phyloP scores from a whole-genome alignment of 331 rosid species.

The Telfairia occidentalis region DNA sequence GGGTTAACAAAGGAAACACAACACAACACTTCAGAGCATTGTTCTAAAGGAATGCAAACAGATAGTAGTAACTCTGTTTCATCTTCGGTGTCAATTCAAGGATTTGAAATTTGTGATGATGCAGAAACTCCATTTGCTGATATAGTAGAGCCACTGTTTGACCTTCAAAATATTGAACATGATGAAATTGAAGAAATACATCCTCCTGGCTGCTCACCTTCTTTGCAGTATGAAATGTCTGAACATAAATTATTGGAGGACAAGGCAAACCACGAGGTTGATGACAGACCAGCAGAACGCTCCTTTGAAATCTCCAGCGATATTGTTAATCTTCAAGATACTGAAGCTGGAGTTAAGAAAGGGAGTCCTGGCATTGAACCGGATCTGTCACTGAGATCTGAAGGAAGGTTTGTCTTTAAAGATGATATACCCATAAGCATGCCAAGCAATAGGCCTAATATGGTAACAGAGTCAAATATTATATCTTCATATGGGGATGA shows the following conservation, averaged over 20 bases:
- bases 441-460: constrained; percentile 22
- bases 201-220: constrained; percentile 22
- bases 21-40: constrained; percentile 34
- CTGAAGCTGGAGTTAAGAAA: constrained; percentile 23
- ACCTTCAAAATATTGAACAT: constrained; percentile 20
- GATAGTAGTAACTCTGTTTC: constrained; percentile 63
- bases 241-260: constrained; percentile 23
- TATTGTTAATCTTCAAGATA: constrained; percentile 18
- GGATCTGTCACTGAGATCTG: constrained; percentile 28
- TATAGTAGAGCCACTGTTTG: constrained; percentile 39
- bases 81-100: constrained; percentile 78
- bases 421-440: constrained; percentile 26
- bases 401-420: constrained; percentile 31
- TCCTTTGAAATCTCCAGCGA: constrained; percentile 25
- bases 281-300: constrained; percentile 17
- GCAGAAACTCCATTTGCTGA: constrained; percentile 50
- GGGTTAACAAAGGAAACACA: constrained; percentile 35
- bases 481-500: constrained; percentile 50
- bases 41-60: constrained; percentile 59
- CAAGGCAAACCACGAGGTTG: constrained; percentile 15
- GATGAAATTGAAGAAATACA: constrained; percentile 29
- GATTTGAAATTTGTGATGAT: constrained; percentile 69
- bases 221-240: constrained; percentile 28
- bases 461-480: constrained; percentile 22
- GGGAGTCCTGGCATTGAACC: constrained; percentile 17